Percentiles rank a stretch among this genome's conserved stretches.
These are phyloP conservation scores for Leonotis leonurus DNA, from an alignment of 257 asterid genomes.

Conservation along the genomic window DNA sequence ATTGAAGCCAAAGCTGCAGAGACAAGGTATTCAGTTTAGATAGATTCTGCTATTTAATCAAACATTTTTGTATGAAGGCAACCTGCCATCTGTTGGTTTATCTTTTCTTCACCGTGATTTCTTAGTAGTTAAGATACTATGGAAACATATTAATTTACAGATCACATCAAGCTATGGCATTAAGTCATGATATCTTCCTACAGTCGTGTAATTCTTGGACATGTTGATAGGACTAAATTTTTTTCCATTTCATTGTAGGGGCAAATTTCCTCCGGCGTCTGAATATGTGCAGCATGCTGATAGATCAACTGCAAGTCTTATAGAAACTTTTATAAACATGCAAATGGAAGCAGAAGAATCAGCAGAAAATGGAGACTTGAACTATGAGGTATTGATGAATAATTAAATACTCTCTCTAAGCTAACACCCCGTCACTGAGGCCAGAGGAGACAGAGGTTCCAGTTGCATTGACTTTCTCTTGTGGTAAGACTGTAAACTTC, in stretches of 20 bases:
- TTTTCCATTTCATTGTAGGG: constrained; percentile 39
- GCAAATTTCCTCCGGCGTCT: constrained; percentile 60
- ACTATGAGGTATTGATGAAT: constrained; percentile 58
- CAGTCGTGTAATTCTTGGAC: constrained; percentile 6
- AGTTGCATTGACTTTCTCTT: constrained; percentile 22
- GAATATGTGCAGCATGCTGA: constrained; percentile 62
- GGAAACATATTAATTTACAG: background rate
- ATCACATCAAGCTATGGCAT: background rate
- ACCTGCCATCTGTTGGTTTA: background rate
- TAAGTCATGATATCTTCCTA: too few relatives aligned
- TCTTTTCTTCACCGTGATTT: background rate
- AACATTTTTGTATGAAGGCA: background rate
- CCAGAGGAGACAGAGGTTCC: constrained; percentile 35
- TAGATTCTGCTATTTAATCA: constrained; percentile 1
- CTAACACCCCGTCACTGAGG: constrained; percentile 36
- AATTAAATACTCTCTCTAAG: background rate
- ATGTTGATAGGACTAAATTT: constrained; percentile 6
- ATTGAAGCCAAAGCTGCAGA: too few relatives aligned
- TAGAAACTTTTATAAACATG: constrained; percentile 69
- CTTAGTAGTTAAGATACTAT: constrained; percentile 11
- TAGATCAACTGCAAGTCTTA: too few relatives aligned
- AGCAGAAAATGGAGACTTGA: constrained; percentile 70
- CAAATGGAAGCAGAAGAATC: constrained; percentile 64
- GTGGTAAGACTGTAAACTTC: constrained; percentile 23
- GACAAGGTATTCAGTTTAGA: constrained; percentile 34